Evolutionary conservation across 345 rosid species (phyloP).

Genomic region (Kandelia obovata): DNA sequence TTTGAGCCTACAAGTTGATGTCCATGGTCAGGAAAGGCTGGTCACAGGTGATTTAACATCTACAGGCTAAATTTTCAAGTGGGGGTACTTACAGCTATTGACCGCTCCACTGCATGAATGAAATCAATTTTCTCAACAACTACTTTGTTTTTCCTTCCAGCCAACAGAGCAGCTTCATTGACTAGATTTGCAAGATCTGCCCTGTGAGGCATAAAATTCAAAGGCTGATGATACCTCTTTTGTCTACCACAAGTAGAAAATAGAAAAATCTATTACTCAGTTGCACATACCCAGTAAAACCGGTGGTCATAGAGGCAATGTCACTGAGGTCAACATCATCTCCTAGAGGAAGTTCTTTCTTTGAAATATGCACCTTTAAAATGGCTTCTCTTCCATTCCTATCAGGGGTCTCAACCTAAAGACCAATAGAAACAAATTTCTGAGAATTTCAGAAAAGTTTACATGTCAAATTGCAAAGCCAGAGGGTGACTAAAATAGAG

Average conservation of each 20-base stretch:
- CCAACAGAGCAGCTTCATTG: conserved; percentile 96
- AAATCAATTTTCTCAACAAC: conserved; percentile 81
- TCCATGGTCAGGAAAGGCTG: too few relatives aligned
- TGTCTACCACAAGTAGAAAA: conserved; percentile 4
- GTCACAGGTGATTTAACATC: too few relatives aligned
- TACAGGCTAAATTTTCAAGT: too few relatives aligned
- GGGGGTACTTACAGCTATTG: conserved; percentile 64
- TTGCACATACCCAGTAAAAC: conserved; percentile 84
- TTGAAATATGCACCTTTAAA: conserved; percentile 72
- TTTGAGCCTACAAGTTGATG: too few relatives aligned
- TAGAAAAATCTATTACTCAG: conserved; percentile 6
- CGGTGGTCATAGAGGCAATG: conserved; percentile 94
- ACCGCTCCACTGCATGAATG: conserved; percentile 90
- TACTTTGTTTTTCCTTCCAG: conserved; percentile 77
- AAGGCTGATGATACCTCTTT: conserved; percentile 4
- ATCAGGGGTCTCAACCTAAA: conserved; percentile 91
- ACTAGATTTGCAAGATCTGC: conserved; percentile 98
- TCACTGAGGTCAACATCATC: conserved; percentile 67
- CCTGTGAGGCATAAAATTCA: conserved; percentile 41
- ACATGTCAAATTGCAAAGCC: conserved; percentile 4
- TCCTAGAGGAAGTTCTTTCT: conserved; percentile 80
- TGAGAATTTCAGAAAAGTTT: conserved; percentile 16
- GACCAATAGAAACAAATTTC: conserved; percentile 11
- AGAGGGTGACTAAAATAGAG: conserved; percentile 16
- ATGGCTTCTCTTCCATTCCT: conserved; percentile 91